Evolutionary conservation across 345 rosid species (phyloP).

Genomic region (Sapria himalayana): DNA sequence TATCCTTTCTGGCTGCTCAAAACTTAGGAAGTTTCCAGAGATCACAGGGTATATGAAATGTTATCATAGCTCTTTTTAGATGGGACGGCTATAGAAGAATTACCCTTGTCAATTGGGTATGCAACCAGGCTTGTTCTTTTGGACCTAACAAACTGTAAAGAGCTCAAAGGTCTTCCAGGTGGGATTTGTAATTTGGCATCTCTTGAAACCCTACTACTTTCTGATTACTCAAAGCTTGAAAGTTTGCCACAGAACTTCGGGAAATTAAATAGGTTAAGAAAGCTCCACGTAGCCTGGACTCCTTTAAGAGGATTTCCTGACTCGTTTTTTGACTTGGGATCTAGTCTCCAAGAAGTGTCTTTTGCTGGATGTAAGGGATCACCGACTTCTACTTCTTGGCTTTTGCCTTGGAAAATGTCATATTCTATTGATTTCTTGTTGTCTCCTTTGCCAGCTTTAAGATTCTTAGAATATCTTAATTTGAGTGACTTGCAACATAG

Average conservation of each 20-base stretch:
- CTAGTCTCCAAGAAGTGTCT: no score
- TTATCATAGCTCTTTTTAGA: slow-evolving; percentile 4
- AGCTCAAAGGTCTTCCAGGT: slow-evolving; percentile 9
- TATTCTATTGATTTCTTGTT: no score
- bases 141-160: slow-evolving; percentile 4
- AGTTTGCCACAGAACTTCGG: slow-evolving; percentile 3
- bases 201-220: slow-evolving; percentile 5
- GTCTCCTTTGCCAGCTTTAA: no score
- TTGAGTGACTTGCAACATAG: slow-evolving; percentile 2
- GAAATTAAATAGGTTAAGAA: no score
- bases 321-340: no score
- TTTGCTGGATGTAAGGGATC: no score
- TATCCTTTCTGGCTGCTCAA: slow-evolving; percentile 10
- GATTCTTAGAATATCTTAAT: slow-evolving; percentile 4
- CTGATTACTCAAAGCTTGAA: slow-evolving; percentile 10
- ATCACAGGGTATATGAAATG: slow-evolving; percentile 3
- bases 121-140: slow-evolving; percentile 7
- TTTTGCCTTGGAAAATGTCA: no score
- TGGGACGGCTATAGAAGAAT: slow-evolving; percentile 6
- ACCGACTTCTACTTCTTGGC: no score
- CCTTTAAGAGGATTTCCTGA: not conserved
- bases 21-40: slow-evolving; percentile 11
- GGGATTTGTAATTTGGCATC: slow-evolving; percentile 8
- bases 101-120: slow-evolving; percentile 11
- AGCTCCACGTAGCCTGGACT: not conserved